Base-by-base conservation (phyloP, 768 basidiomycete species). In the Thelephora ganbajun region DNA sequence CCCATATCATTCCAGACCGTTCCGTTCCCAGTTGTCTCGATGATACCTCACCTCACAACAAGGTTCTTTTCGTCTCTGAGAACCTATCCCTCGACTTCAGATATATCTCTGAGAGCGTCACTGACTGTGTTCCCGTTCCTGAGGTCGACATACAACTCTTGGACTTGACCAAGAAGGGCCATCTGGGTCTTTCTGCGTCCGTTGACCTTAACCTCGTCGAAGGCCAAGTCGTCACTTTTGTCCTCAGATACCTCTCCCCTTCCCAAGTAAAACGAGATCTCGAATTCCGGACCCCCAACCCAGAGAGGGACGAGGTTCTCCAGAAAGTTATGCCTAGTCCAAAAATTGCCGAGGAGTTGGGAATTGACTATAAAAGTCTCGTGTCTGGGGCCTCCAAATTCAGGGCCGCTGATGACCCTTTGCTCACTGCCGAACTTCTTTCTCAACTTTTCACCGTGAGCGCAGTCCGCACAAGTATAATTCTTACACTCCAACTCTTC, bases 201-300 rank as follows among this genome's bases (percentile, higher is more conserved):
- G 64, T 72, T 11, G 67, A 79, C 14, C 66, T 97, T 44, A 63
- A 67, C 20, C 67, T 97, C 18, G 59, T 64, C 18, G 94, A 97
- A 61, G 93, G 94, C 0, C 91, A 99, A 61, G 73, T 72, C 14
- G 80, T 97, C n/a, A 87, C 86, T 2, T 96, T 97, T 56, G 71
- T 96, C 13, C 64, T 97, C 55, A 70, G 92, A 36, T 41, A 6
- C 22, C 16, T 41, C 39, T 7, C n/a, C 11, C 44, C n/a, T n/a
- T 16, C 18, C 16, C 44, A 45, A 45, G 16, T 33, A 9, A 30
- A 33, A 20, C 18, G 22, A 33, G 20, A 33, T n/a, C 22, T 5
- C 44, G 11, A 45, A 9, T 45, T 11, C 11, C 11, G 3, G 44
- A 23, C 9, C n/a, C 44, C 26, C 44, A 20, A 16, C 30, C 11